These are phyloP conservation scores for Aspergillus spinulosporus DNA, from an alignment of 2,329 filamentous ascomycete species.

Conservation along the genomic window DNA sequence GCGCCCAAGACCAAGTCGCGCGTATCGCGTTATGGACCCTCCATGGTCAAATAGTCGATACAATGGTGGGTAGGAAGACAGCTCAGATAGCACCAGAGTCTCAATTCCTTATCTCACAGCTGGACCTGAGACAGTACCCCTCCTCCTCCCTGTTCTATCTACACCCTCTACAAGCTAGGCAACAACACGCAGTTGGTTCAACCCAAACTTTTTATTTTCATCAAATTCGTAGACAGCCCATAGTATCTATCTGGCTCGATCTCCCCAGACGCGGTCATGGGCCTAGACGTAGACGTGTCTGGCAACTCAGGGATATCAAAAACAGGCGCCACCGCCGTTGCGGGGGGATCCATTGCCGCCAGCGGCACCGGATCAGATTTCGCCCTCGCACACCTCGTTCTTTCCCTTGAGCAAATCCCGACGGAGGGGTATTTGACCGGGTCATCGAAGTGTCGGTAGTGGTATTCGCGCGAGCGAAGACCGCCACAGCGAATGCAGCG, in stretches of 20 bases:
- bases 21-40: too few relatives aligned
- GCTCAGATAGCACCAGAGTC: too few relatives aligned
- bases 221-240: background rate
- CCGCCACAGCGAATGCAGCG: slow-evolving; percentile 5
- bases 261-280: background rate
- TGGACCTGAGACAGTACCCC: too few relatives aligned
- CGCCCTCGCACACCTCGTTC: slow-evolving; percentile 1
- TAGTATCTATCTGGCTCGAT: background rate
- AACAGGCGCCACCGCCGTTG: background rate
- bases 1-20: too few relatives aligned
- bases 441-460: slow-evolving; percentile 6
- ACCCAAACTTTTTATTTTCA: background rate
- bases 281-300: background rate
- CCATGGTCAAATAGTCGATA: too few relatives aligned
- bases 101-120: too few relatives aligned
- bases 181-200: background rate
- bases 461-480: slow-evolving; percentile 3
- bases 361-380: background rate
- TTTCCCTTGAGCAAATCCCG: slow-evolving; percentile 4
- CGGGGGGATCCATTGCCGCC: background rate
- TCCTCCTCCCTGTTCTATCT: too few relatives aligned
- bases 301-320: background rate
- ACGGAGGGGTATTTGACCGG: background rate
- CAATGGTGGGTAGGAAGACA: too few relatives aligned
- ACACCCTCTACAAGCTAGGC: too few relatives aligned